Evolutionary conservation across 1,139 yeast species (phyloP).

Genomic region (Hyphopichia wangnamkhiaoensis): DNA sequence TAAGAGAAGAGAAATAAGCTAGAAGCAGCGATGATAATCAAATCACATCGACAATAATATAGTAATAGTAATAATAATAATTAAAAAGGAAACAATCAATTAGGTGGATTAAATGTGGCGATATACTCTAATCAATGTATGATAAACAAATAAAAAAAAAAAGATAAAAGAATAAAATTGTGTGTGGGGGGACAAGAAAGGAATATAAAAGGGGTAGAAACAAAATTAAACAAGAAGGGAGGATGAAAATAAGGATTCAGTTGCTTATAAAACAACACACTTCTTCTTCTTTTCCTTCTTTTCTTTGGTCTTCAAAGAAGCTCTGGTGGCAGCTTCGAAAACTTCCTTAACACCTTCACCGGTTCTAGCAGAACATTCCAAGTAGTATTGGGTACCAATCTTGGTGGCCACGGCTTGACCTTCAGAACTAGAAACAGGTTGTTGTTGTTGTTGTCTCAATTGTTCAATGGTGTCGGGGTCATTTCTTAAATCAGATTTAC

Average conservation of each 20-base stretch:
- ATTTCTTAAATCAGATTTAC: conserved; percentile 86
- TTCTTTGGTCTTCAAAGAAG: conserved; percentile 68
- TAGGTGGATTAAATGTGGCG: too few relatives aligned
- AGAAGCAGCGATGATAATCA: neutral
- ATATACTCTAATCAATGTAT: too few relatives aligned
- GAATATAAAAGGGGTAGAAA: too few relatives aligned
- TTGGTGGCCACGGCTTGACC: conserved; percentile 85
- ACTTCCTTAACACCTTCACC: conserved; percentile 92
- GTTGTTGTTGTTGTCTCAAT: conserved; percentile 71
- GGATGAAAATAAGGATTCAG: neutral
- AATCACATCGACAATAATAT: neutral
- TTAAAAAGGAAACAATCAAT: neutral
- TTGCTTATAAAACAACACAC: conserved; percentile 57
- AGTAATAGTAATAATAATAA: neutral
- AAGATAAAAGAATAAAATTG: too few relatives aligned
- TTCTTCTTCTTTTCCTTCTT: conserved; percentile 56
- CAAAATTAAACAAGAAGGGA: conserved; percentile 1
- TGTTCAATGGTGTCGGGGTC: conserved; percentile 77
- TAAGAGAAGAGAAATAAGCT: neutral
- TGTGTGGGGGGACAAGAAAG: too few relatives aligned
- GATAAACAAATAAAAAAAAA: too few relatives aligned
- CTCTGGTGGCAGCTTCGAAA: conserved; percentile 90
- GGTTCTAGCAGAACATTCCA: conserved; percentile 93
- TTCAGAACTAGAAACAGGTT: conserved; percentile 75
- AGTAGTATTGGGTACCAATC: conserved; percentile 82